Evolutionary conservation across 495 filamentous ascomycete species (phyloP), one percentile per base, ranked within the genome.

Genomic region (Penicillium ochrochloron): DNA sequence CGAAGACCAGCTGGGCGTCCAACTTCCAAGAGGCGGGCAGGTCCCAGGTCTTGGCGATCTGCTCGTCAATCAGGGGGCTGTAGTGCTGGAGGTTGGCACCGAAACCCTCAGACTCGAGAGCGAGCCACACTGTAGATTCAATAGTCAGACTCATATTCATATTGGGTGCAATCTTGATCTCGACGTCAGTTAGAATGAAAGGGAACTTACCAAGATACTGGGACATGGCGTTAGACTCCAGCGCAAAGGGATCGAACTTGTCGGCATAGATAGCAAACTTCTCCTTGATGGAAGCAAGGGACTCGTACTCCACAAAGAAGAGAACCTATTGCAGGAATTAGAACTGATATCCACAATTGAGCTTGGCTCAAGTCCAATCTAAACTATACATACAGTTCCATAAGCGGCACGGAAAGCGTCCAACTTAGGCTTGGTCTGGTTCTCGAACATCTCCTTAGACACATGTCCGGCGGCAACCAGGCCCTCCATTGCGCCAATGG

Each of bases 11-110:
- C 74, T 85, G 82, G 44, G 82, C 79, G 60, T 79, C 80, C 63
- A 83, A 62, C 66, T 75, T 78, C 81, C 82, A 85, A 25, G 61
- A 71, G 19, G 68, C 68, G 8, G 82, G 81, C 23, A 85, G 62
- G 55, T 71, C 64, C 71, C 75, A 84, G 61, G 75, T 74, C 58
- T 78, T 78, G 60, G 74, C 57, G 25, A 84, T 58, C 41, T 73
- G 67, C 34, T 72, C 75, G 61, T 84, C 81, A 63, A 84, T 78
- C 14, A 82, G 68, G n/a, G 80, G 80, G 68, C 80, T 84, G 73
- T 83, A 84, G 73, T 85, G 83, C 79, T 85, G 83, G 25, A 85
- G 75, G 66, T 85, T 85, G 66, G 73, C 77, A 35, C 83, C 83
- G 60, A 85, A 68, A 35, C 83, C 83, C 62, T 83, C 80, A 14